Evolutionary conservation across 306 rosid genomes (phyloP).

Genomic region (Morella rubra): DNA sequence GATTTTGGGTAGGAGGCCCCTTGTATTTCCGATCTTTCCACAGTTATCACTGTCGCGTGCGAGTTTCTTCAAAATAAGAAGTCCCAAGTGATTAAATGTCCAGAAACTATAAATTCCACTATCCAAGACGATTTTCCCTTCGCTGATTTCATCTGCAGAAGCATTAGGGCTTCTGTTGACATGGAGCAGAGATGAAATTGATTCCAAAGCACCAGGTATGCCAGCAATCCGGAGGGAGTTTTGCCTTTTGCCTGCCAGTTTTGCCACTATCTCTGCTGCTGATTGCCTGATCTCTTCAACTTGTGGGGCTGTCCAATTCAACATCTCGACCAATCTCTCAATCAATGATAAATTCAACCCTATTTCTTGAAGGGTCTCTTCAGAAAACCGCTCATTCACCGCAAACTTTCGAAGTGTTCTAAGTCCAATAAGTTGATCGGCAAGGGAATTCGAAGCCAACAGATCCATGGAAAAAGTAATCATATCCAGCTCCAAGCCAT

Average conservation of each 20-base stretch:
- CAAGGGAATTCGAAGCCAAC: slow-evolving; percentile 68
- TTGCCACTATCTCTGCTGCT: slow-evolving; percentile 78
- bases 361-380: slow-evolving; percentile 85
- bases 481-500: slow-evolving; percentile 95
- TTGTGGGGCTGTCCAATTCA: slow-evolving; percentile 81
- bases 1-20: slow-evolving; percentile 85
- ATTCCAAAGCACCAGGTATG: slow-evolving; percentile 93
- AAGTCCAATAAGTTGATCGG: slow-evolving; percentile 84
- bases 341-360: slow-evolving; percentile 64
- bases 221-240: slow-evolving; percentile 83
- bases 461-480: slow-evolving; percentile 80
- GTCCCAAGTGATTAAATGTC: slow-evolving; percentile 87
- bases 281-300: slow-evolving; percentile 79
- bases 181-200: slow-evolving; percentile 81
- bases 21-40: slow-evolving; percentile 90
- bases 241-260: slow-evolving; percentile 82
- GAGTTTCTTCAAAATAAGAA: slow-evolving; percentile 75
- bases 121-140: slow-evolving; percentile 54
- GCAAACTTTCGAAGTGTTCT: slow-evolving; percentile 71
- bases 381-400: slow-evolving; percentile 44
- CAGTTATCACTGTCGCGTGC: slow-evolving; percentile 82
- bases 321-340: slow-evolving; percentile 87
- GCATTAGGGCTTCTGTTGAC: slow-evolving; percentile 47
- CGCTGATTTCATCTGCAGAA: slow-evolving; percentile 78
- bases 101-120: slow-evolving; percentile 58